Evolutionary conservation across 768 basidiomycete species (phyloP).

Genomic region (Boletus reticuloceps): DNA sequence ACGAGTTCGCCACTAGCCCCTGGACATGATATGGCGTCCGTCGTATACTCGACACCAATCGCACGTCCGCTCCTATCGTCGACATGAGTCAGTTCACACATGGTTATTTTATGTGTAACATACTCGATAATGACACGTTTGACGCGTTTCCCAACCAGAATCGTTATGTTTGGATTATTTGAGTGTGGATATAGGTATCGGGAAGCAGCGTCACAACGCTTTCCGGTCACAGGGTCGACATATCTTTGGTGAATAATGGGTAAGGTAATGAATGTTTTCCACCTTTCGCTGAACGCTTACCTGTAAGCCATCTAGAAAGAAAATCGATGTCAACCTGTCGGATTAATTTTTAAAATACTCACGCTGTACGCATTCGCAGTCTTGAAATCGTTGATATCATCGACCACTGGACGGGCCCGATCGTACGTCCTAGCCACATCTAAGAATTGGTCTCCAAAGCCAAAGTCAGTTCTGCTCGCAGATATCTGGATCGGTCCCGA

Average conservation of each 20-base stretch:
- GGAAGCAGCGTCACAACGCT: conserved; percentile 2
- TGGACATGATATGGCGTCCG: neutral
- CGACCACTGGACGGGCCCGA: conserved; percentile 39
- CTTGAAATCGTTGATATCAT: conserved; percentile 49
- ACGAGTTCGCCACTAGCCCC: neutral
- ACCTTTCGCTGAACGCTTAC: conserved; percentile 4
- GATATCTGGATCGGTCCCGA: conserved; percentile 32
- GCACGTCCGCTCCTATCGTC: neutral
- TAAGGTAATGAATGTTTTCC: neutral
- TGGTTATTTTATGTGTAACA: neutral
- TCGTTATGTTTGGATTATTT: neutral
- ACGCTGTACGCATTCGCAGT: conserved; percentile 25
- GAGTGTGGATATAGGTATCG: neutral
- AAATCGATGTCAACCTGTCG: neutral
- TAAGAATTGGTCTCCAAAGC: conserved; percentile 42
- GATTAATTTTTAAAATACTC: conserved; percentile 1
- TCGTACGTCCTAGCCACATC: conserved; percentile 46
- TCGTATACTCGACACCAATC: conserved; percentile 1
- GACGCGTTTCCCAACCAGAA: neutral
- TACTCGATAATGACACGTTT: conserved; percentile 6
- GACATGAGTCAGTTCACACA: neutral
- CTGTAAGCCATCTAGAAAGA: conserved; percentile 13
- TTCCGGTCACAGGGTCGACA: conserved; percentile 1
- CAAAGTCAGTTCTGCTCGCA: neutral
- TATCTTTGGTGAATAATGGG: neutral